phyloP scores from a whole-genome alignment of 2,329 filamentous ascomycete species.

The Cladorrhinum sp. region DNA sequence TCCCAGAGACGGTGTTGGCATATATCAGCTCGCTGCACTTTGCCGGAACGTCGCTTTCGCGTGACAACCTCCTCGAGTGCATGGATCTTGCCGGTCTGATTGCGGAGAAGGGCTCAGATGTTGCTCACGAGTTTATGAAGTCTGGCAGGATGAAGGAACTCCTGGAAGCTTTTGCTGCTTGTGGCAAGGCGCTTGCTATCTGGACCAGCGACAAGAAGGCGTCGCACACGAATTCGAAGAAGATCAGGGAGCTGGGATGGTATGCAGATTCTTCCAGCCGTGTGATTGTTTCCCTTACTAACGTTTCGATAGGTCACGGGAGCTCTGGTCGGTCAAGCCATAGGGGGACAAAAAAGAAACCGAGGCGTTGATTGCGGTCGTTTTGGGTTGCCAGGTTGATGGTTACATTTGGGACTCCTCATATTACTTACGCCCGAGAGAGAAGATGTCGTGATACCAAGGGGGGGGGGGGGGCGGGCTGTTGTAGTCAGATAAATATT shows the following conservation, averaged over 20 bases:
- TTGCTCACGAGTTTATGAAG: slow-evolving; percentile 62
- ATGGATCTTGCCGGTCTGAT: slow-evolving; percentile 81
- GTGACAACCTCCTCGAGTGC: slow-evolving; percentile 74
- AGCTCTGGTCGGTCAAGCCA: slow-evolving; percentile 58
- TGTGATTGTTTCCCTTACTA: not conserved
- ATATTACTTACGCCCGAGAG: too few relatives aligned
- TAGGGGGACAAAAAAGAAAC: slow-evolving; percentile 2
- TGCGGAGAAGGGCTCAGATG: slow-evolving; percentile 65
- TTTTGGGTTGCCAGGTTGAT: too few relatives aligned
- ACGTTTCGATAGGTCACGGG: slow-evolving; percentile 37
- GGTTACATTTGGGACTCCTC: too few relatives aligned
- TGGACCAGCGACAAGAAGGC: slow-evolving; percentile 53
- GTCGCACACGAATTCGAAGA: slow-evolving; percentile 52
- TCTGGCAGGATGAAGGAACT: slow-evolving; percentile 71
- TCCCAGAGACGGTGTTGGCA: slow-evolving; percentile 81
- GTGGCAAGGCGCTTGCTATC: slow-evolving; percentile 68
- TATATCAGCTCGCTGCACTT: slow-evolving; percentile 80
- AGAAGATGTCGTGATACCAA: too few relatives aligned
- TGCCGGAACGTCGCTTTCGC: slow-evolving; percentile 68
- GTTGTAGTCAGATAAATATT: not conserved
- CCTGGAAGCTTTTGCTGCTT: slow-evolving; percentile 70
- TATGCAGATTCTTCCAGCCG: slow-evolving; percentile 23
- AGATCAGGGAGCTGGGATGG: slow-evolving; percentile 60
- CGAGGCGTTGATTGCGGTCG: not conserved
- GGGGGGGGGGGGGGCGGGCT: not conserved